Conservation (phyloP, 331 rosid species). For the Stylosanthes scabra region DNA sequence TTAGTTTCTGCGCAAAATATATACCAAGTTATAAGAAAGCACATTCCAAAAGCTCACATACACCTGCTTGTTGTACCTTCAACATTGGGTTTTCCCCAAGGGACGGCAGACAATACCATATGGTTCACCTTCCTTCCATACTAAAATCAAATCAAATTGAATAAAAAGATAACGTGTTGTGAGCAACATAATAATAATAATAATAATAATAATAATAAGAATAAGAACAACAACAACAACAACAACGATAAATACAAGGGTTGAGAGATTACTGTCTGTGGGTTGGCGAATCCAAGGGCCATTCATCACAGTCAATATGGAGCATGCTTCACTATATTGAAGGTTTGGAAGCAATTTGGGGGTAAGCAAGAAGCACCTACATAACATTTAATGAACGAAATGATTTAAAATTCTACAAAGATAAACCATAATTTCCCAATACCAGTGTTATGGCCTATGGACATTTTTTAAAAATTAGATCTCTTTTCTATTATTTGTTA, state of each 20-base stretch:
- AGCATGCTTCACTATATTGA: slow-evolving; percentile 91
- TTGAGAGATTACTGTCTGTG: slow-evolving; percentile 60
- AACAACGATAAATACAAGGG: not conserved
- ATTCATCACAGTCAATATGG: slow-evolving; percentile 83
- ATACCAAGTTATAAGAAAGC: not conserved
- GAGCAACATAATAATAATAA: slow-evolving; percentile 4
- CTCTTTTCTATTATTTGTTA: too few relatives aligned
- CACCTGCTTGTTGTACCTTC: not conserved
- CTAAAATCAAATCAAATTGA: slow-evolving; percentile 45
- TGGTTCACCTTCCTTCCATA: slow-evolving; percentile 82
- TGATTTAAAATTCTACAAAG: not conserved
- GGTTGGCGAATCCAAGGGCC: slow-evolving; percentile 88
- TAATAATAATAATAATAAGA: too few relatives aligned
- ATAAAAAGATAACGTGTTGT: slow-evolving; percentile 1
- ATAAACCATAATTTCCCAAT: slow-evolving; percentile 4
- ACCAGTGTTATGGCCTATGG: too few relatives aligned
- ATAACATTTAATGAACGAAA: slow-evolving; percentile 23
- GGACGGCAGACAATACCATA: slow-evolving; percentile 67
- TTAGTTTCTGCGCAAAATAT: not conserved
- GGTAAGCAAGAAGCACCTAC: slow-evolving; percentile 64
- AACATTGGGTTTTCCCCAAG: slow-evolving; percentile 51
- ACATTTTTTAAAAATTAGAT: too few relatives aligned
- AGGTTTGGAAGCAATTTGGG: slow-evolving; percentile 90
- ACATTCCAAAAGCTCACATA: not conserved
- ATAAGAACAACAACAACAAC: too few relatives aligned